phyloP scores from a whole-genome alignment of 768 basidiomycete species.

The Trametes coccinea region DNA sequence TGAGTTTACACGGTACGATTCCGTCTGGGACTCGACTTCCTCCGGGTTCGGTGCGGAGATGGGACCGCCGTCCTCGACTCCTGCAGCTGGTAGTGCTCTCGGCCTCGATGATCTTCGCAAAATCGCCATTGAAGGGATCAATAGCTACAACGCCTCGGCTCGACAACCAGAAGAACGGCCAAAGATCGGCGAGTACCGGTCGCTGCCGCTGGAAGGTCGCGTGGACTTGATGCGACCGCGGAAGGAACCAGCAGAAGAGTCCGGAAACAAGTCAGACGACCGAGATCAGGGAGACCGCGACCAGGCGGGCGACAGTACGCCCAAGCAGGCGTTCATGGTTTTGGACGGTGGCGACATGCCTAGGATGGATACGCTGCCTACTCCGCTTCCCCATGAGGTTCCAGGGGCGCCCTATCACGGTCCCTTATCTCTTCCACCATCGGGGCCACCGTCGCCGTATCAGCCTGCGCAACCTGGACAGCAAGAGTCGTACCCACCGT shows the following conservation, averaged over 20 bases:
- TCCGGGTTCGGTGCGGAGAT: constrained; percentile 36
- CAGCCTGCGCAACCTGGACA: neutral
- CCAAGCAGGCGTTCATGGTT: constrained; percentile 20
- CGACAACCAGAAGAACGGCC: constrained; percentile 10
- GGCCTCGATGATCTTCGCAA: constrained; percentile 66
- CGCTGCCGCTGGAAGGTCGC: constrained; percentile 84
- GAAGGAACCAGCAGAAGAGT: constrained; percentile 15
- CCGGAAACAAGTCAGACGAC: neutral
- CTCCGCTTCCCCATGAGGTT: constrained; percentile 61
- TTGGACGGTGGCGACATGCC: constrained; percentile 11
- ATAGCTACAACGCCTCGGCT: constrained; percentile 15
- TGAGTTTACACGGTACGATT: constrained; percentile 64
- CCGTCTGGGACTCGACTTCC: constrained; percentile 67
- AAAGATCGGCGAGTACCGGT: constrained; percentile 73
- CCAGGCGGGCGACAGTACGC: constrained; percentile 18
- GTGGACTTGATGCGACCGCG: constrained; percentile 80
- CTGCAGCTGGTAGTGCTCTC: constrained; percentile 39
- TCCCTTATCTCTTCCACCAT: constrained; percentile 19
- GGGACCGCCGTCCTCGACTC: constrained; percentile 20
- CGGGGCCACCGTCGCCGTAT: constrained; percentile 28
- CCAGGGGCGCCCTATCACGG: constrained; percentile 60
- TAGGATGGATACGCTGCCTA: constrained; percentile 55
- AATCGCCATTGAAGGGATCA: constrained; percentile 60
- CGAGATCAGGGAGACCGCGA: neutral
- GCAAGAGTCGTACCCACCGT: neutral